Percentiles rank a stretch among this genome's conserved stretches.
Evolutionary conservation across 2,329 filamentous ascomycete species (phyloP).

Genomic region (Colletotrichum agaves): DNA sequence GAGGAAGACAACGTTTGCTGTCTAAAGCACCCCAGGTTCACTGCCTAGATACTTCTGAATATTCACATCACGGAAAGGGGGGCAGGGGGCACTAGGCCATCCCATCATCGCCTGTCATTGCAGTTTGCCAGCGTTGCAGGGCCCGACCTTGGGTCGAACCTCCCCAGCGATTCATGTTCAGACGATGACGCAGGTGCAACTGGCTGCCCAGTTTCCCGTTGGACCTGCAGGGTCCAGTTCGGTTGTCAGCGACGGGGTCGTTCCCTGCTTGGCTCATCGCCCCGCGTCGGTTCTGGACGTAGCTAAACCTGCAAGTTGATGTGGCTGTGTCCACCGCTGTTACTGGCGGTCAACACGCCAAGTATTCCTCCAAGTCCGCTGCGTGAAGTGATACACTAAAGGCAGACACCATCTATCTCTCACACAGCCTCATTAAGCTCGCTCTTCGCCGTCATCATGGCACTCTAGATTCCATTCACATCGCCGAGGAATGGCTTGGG

Average conservation of each 20-base stretch:
- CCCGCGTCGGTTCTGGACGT: conserved; percentile 7
- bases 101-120: conserved; percentile 21
- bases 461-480: background rate
- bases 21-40: background rate
- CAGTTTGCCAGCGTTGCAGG: conserved; percentile 27
- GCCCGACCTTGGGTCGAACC: conserved; percentile 29
- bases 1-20: background rate
- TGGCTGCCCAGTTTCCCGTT: conserved; percentile 37
- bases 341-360: conserved; percentile 1
- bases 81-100: background rate
- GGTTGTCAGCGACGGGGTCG: conserved; percentile 18
- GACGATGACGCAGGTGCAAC: conserved; percentile 39
- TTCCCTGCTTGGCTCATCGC: conserved; percentile 30
- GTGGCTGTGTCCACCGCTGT: conserved; percentile 19
- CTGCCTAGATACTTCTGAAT: too few species aligned
- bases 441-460: background rate
- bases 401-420: background rate
- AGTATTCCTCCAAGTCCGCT: background rate
- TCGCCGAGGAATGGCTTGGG: background rate
- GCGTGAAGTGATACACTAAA: background rate
- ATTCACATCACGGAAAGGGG: background rate
- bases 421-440: conserved; percentile 13
- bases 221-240: conserved; percentile 27
- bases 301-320: conserved; percentile 11
- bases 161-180: conserved; percentile 16